phyloP scores from a whole-genome alignment of 2,329 filamentous ascomycete genomes.

The Xylariaceae sp. region DNA sequence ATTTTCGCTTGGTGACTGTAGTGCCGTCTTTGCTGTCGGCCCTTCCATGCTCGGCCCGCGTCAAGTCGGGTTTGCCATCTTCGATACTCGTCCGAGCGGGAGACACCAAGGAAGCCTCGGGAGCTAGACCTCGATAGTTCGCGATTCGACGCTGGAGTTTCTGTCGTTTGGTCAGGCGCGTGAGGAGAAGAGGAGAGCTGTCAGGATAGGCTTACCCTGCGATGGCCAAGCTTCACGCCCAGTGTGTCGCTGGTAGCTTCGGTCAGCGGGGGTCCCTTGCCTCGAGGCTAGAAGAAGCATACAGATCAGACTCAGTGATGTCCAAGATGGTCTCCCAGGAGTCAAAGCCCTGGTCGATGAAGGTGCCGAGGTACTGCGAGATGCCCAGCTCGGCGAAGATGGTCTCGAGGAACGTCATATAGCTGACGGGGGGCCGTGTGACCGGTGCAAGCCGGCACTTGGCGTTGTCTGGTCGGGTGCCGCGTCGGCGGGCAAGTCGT shows the following conservation, averaged over 20 bases:
- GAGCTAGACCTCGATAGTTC: constrained; percentile 58
- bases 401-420: constrained; percentile 55
- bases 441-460: too few species aligned
- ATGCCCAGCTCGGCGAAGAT: constrained; percentile 71
- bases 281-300: constrained; percentile 24
- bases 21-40: constrained; percentile 36
- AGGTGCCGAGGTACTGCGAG: constrained; percentile 65
- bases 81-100: constrained; percentile 45
- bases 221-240: constrained; percentile 72
- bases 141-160: constrained; percentile 80
- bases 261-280: constrained; percentile 9
- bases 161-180: constrained; percentile 33
- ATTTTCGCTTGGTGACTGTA: constrained; percentile 58
- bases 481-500: not conserved
- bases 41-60: constrained; percentile 37
- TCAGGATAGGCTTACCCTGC: constrained; percentile 52
- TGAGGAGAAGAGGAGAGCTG: not conserved
- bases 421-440: too few species aligned
- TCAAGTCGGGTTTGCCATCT: constrained; percentile 46
- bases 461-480: constrained; percentile 13
- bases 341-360: constrained; percentile 75
- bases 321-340: constrained; percentile 77
- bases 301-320: constrained; percentile 80
- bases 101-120: constrained; percentile 43
- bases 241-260: constrained; percentile 54